Conservation (phyloP, 805 yeast genomes). For the Starmerella stigmatis region DNA sequence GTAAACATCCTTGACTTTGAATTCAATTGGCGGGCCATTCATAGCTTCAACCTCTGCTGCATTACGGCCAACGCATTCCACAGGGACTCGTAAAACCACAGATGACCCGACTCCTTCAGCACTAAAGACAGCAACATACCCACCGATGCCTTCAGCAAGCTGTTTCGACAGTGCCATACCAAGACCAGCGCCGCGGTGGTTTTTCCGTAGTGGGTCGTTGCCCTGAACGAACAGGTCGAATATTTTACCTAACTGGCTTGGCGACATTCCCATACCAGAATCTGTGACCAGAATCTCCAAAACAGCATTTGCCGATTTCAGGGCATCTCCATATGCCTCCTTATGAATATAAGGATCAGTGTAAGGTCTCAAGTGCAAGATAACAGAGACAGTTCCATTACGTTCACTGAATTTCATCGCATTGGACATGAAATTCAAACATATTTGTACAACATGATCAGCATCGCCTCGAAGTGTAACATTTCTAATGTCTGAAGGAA, state of each 20-base stretch:
- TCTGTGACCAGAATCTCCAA: conserved; percentile 70
- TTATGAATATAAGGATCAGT: conserved; percentile 13
- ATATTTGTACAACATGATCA: conserved; percentile 78
- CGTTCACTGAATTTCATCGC: conserved; percentile 86
- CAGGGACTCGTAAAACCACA: conserved; percentile 23
- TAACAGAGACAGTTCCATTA: conserved; percentile 28
- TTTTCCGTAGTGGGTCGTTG: conserved; percentile 82
- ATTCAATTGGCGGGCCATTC: conserved; percentile 19
- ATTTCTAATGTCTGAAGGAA: conserved; percentile 41
- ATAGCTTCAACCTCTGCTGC: neutral
- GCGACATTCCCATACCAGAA: conserved; percentile 89
- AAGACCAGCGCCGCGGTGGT: conserved; percentile 91
- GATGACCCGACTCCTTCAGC: conserved; percentile 27
- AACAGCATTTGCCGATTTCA: conserved; percentile 13
- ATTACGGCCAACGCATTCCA: conserved; percentile 8
- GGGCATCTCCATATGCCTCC: conserved; percentile 10
- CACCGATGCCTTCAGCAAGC: conserved; percentile 81
- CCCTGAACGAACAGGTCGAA: conserved; percentile 97
- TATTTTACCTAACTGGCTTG: conserved; percentile 66
- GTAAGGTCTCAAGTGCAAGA: conserved; percentile 14
- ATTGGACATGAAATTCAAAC: conserved; percentile 85
- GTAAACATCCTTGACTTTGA: conserved; percentile 18
- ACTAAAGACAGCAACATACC: conserved; percentile 45
- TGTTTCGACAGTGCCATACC: conserved; percentile 86
- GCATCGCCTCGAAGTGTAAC: conserved; percentile 69